Evolutionary conservation across 768 basidiomycete species (phyloP).

Genomic region (Leccinum rimulosum): DNA sequence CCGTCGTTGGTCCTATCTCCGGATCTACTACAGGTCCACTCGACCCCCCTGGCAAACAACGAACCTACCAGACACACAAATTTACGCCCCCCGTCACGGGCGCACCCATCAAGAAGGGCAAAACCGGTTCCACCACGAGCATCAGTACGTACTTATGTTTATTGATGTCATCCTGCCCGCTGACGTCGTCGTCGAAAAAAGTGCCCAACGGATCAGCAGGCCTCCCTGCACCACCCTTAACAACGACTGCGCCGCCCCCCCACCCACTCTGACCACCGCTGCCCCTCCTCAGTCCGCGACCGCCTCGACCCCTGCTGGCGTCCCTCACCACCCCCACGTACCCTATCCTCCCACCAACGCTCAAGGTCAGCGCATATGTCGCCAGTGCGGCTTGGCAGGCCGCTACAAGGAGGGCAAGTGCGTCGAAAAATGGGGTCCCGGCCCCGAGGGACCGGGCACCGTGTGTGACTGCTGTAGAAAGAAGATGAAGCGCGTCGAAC

Average conservation of each 20-base stretch:
- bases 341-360: conserved; percentile 42
- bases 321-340: conserved; percentile 9
- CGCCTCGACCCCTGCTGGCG: not conserved
- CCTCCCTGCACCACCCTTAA: conserved; percentile 18
- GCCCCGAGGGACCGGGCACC: conserved; percentile 79
- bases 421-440: conserved; percentile 87
- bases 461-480: conserved; percentile 85
- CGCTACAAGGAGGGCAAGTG: conserved; percentile 84
- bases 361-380: conserved; percentile 71
- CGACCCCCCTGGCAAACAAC: conserved; percentile 35
- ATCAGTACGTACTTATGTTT: conserved; percentile 19
- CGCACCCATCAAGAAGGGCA: conserved; percentile 66
- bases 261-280: conserved; percentile 13
- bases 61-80: conserved; percentile 61
- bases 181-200: conserved; percentile 7
- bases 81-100: conserved; percentile 74
- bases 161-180: conserved; percentile 1
- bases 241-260: conserved; percentile 13
- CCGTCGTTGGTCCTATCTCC: conserved; percentile 20
- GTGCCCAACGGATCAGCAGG: conserved; percentile 21
- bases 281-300: conserved; percentile 13
- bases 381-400: conserved; percentile 71
- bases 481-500: conserved; percentile 83
- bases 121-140: conserved; percentile 33
- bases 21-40: conserved; percentile 27